Base-by-base conservation (phyloP, 441 rosid species). In the Daphne laureola region DNA sequence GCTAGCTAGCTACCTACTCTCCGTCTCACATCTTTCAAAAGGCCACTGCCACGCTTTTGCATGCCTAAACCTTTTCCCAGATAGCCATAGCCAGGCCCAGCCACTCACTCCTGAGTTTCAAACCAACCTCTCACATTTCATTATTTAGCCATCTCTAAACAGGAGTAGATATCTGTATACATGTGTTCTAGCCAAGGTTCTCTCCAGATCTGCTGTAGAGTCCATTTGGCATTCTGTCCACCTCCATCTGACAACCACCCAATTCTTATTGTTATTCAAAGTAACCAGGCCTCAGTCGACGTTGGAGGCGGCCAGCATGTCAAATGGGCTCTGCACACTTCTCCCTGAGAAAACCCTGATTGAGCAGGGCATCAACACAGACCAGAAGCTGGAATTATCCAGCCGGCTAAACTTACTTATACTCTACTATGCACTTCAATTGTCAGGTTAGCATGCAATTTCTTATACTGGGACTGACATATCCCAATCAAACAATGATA, bases 201-300 rank as follows among this genome's bases (percentile, higher is more conserved):
- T 74, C 54, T 59, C 67, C 62, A 65, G 73, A 35, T 36, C 59
- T 60, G 42, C 72, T 78, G 74, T 72, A 69, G 70, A 72, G 78
- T 60, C 63, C 57, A 57, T 78, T 78, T 78, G 79, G 83, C 79
- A 78, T 74, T 74, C 83, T 78, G 83, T 74, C 79, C 75, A 67
- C 78, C 83, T 74, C 79, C 79, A 44, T 17, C 1, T 2, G 12
- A 1, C 8, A 1, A 0, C 14, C 5, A 13, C 14, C 17, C 12
- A 3, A 21, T 12, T n/a, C 35, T n/a, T n/a, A n/a, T n/a, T 21
- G 25, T 17, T 31, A 0, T 12, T 11, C 16, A 16, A 12, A n/a
- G 36, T 0, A 31, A 15, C 23, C 23, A 18, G 1, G 23, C 2
- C 23, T 18, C 23, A 18, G 23, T 18, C 23, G 3, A 27, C 18